Conservation (phyloP, 495 filamentous ascomycete species). For the Neurospora cerealis region DNA sequence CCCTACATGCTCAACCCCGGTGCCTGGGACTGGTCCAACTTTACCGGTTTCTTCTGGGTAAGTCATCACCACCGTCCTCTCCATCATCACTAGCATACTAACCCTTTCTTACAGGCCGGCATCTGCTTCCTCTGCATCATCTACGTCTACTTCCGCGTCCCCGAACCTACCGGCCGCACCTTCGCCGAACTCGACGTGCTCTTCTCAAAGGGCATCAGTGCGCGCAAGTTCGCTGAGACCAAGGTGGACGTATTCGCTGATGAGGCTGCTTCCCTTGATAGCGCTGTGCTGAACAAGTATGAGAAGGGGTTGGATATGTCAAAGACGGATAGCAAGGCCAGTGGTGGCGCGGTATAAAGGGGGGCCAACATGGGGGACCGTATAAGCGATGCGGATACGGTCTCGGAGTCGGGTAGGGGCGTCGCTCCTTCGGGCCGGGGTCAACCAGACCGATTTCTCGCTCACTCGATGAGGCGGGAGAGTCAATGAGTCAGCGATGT, state of each 20-base stretch:
- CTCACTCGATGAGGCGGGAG: background rate
- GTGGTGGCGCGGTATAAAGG: background rate
- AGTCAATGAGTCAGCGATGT: background rate
- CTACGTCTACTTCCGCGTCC: constrained; percentile 67
- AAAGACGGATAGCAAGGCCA: background rate
- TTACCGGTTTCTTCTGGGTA: constrained; percentile 76
- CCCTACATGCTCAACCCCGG: constrained; percentile 68
- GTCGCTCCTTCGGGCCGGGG: background rate
- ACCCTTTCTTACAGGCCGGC: constrained; percentile 31
- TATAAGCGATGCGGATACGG: background rate
- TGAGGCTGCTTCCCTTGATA: constrained; percentile 32
- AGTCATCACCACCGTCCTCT: constrained; percentile 2
- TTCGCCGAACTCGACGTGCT: constrained; percentile 68
- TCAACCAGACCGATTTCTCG: background rate
- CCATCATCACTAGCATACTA: no score
- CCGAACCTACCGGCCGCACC: constrained; percentile 58
- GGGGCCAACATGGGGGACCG: background rate
- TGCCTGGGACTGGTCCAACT: constrained; percentile 68
- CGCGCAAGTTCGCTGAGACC: constrained; percentile 57
- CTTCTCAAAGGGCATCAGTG: constrained; percentile 55
- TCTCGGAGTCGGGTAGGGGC: background rate
- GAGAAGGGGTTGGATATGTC: constrained; percentile 19
- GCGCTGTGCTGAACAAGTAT: constrained; percentile 39
- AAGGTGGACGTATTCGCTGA: constrained; percentile 59
- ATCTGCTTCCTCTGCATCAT: constrained; percentile 64